These are phyloP conservation scores for Blastobotrys apis DNA, from an alignment of 1,139 yeast genomes.

Conservation along the genomic window DNA sequence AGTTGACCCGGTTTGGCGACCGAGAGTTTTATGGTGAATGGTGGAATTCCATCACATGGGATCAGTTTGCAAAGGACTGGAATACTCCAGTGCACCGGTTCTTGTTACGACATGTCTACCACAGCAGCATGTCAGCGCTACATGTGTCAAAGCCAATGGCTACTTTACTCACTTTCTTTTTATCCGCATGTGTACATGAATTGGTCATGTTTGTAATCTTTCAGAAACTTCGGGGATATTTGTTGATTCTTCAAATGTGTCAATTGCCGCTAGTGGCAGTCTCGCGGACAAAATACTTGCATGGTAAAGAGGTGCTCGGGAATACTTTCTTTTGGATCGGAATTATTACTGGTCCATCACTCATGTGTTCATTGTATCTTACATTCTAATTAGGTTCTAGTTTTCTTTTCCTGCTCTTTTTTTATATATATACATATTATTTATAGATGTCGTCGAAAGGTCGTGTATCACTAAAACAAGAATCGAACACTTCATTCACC, in stretches of 20 bases:
- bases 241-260: conserved; percentile 76
- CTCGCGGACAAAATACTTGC: conserved; percentile 42
- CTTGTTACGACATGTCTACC: conserved; percentile 87
- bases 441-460: conserved; percentile 90
- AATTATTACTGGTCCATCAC: conserved; percentile 82
- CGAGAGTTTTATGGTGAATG: conserved; percentile 92
- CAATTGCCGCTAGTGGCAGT: conserved; percentile 46
- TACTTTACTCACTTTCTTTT: conserved; percentile 70
- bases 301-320: conserved; percentile 54
- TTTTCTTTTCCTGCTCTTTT: conserved; percentile 48
- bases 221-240: conserved; percentile 71
- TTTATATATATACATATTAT: conserved; percentile 27
- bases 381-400: conserved; percentile 63
- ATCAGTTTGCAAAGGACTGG: conserved; percentile 91
- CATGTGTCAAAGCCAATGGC: conserved; percentile 64
- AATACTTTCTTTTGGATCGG: conserved; percentile 90
- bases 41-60: conserved; percentile 98
- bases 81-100: conserved; percentile 93
- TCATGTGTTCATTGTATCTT: conserved; percentile 79
- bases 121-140: conserved; percentile 77
- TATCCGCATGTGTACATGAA: conserved; percentile 85
- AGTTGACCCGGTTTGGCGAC: conserved; percentile 79
- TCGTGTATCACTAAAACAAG: conserved; percentile 91
- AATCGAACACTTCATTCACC: conserved; percentile 85
- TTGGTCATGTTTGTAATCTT: conserved; percentile 88